A percentile compares a stretch with the other conserved stretches of the same genome.
Evolutionary conservation across 306 rosid genomes (phyloP).

Genomic region (Malus asiatica): DNA sequence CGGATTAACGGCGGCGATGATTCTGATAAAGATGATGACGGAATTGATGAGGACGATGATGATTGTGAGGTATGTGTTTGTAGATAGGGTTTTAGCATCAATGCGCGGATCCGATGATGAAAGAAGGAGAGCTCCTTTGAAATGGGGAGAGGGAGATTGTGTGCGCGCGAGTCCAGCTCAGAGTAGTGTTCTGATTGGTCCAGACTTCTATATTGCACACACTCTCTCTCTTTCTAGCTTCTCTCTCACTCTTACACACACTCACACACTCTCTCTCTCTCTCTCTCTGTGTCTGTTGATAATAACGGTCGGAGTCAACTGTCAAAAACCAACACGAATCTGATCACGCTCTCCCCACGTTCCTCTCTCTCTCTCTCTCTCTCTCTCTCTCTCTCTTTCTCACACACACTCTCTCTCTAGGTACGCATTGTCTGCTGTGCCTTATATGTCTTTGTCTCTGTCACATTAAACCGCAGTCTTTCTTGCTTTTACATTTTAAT

Average conservation of each 20-base stretch:
- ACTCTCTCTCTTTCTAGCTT: constrained; percentile 31
- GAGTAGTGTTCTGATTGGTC: constrained; percentile 43
- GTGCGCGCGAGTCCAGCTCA: constrained; percentile 48
- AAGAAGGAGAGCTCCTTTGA: neutral
- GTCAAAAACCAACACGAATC: constrained; percentile 58
- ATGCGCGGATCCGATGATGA: constrained; percentile 1
- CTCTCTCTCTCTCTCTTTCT: constrained; percentile 21
- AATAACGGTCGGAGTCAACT: constrained; percentile 65
- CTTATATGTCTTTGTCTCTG: constrained; percentile 51
- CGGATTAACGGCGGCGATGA: constrained; percentile 27
- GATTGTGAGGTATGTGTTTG: constrained; percentile 56
- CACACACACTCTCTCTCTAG: constrained; percentile 17
- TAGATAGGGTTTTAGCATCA: neutral
- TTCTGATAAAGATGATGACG: constrained; percentile 19
- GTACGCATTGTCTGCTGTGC: constrained; percentile 34
- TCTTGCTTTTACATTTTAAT: constrained; percentile 13
- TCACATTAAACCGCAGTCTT: constrained; percentile 44
- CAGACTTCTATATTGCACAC: constrained; percentile 38
- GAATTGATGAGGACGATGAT: constrained; percentile 25
- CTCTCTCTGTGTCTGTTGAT: constrained; percentile 34
- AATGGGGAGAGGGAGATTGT: constrained; percentile 8
- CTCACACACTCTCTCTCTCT: constrained; percentile 11
- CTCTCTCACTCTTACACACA: constrained; percentile 9
- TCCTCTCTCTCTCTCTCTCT: constrained; percentile 32
- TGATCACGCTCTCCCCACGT: constrained; percentile 56